These are phyloP conservation scores for Rutidosis leptorrhynchoides DNA, from an alignment of 129 eudicot species.

Conservation along the genomic window DNA sequence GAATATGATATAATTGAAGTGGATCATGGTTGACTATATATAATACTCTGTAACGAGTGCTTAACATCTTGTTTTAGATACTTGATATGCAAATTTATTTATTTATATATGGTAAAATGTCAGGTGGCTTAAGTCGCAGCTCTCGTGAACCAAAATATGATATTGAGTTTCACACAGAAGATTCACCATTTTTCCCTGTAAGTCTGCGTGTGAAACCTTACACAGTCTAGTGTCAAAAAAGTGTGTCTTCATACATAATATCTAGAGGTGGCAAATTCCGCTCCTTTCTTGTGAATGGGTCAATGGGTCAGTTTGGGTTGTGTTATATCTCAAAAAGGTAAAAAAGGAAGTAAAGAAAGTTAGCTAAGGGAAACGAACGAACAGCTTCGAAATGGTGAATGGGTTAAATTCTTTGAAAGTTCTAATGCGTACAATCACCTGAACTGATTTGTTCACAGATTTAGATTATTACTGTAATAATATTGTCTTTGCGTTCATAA, in stretches of 20 bases:
- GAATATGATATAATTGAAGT: neutral
- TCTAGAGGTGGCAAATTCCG: too few species aligned
- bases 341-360: too few species aligned
- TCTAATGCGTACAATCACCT: neutral
- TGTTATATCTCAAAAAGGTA: too few species aligned
- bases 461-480: too few species aligned
- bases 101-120: neutral
- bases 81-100: neutral
- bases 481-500: too few species aligned
- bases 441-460: neutral
- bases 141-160: slow-evolving; percentile 84
- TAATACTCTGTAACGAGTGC: neutral
- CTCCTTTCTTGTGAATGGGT: too few species aligned
- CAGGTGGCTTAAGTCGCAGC: slow-evolving; percentile 74
- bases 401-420: neutral
- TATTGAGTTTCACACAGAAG: slow-evolving; percentile 82
- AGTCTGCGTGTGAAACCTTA: slow-evolving; percentile 24
- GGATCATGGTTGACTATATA: neutral
- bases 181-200: slow-evolving; percentile 79
- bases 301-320: neutral
- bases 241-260: neutral
- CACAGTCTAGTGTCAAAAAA: too few species aligned
- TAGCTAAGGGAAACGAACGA: neutral
- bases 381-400: neutral
- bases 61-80: neutral